phyloP scores from a whole-genome alignment of 352 stramenopile species.

The Pythium biforme region DNA sequence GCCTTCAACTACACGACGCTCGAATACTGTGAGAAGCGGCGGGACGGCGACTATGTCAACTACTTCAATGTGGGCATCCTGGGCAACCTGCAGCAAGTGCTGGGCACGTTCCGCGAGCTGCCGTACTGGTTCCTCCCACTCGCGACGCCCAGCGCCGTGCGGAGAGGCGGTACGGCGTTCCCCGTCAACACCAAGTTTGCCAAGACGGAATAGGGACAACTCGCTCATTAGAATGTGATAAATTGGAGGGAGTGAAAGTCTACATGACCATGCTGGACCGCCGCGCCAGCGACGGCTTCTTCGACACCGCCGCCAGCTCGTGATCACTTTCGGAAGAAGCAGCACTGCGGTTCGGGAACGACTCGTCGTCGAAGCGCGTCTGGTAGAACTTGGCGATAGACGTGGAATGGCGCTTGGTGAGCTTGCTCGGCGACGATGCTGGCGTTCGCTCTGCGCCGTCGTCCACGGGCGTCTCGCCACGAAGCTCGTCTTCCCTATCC shows the following conservation, averaged over 20 bases:
- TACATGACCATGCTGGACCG: slow-evolving; percentile 27
- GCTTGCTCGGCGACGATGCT: slow-evolving; percentile 1
- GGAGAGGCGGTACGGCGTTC: slow-evolving; percentile 47
- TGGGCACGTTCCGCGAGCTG: slow-evolving; percentile 58
- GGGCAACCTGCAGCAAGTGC: slow-evolving; percentile 75
- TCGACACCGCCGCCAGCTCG: no score
- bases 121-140: slow-evolving; percentile 76
- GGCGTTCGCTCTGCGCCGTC: not conserved
- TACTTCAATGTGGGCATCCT: slow-evolving; percentile 76
- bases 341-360: slow-evolving; percentile 2
- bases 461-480: slow-evolving; percentile 1
- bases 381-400: slow-evolving; percentile 54
- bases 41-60: slow-evolving; percentile 75
- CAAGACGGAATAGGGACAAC: slow-evolving; percentile 47
- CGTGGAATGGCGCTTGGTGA: slow-evolving; percentile 14
- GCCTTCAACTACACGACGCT: slow-evolving; percentile 79
- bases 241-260: not conserved
- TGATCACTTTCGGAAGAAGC: not conserved
- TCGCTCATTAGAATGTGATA: not conserved
- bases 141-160: slow-evolving; percentile 47
- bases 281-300: slow-evolving; percentile 14
- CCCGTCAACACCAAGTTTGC: slow-evolving; percentile 49
- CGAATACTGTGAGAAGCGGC: slow-evolving; percentile 86
- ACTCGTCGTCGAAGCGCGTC: slow-evolving; percentile 59
- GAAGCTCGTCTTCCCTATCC: slow-evolving; percentile 1